Conservation (phyloP, 306 rosid species). For the Rosa chinensis region DNA sequence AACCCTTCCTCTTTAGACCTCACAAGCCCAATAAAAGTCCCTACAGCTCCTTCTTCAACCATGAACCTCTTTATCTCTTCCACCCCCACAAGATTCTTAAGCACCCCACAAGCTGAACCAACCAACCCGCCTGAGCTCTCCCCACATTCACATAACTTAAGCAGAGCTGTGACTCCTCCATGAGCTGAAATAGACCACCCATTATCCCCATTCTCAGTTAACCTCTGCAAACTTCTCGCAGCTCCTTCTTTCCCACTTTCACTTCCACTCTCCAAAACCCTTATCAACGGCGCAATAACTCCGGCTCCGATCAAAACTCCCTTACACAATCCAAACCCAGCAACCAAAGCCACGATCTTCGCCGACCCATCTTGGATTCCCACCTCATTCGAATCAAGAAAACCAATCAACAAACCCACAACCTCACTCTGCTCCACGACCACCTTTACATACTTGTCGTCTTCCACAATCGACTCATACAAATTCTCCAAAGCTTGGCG, state of each 20-base stretch:
- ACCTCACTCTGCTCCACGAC: slow-evolving; percentile 53
- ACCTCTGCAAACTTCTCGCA: slow-evolving; percentile 53
- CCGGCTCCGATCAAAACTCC: slow-evolving; percentile 56
- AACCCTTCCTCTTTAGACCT: slow-evolving; percentile 59
- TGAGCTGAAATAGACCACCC: slow-evolving; percentile 93
- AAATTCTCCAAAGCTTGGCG: slow-evolving; percentile 55
- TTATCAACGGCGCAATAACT: slow-evolving; percentile 58
- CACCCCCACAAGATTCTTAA: slow-evolving; percentile 64
- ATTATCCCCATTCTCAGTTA: slow-evolving; percentile 80
- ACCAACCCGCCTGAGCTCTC: slow-evolving; percentile 53
- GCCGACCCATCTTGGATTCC: slow-evolving; percentile 63
- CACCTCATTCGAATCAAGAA: slow-evolving; percentile 56
- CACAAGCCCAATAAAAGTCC: slow-evolving; percentile 49
- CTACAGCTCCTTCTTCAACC: slow-evolving; percentile 73
- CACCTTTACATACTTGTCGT: slow-evolving; percentile 69
- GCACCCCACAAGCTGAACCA: slow-evolving; percentile 65
- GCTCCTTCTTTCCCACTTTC: slow-evolving; percentile 50
- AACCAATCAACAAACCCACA: slow-evolving; percentile 46
- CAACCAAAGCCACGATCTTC: slow-evolving; percentile 50
- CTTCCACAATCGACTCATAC: slow-evolving; percentile 49
- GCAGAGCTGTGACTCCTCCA: slow-evolving; percentile 76
- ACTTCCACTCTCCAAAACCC: slow-evolving; percentile 70
- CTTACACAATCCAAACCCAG: slow-evolving; percentile 55
- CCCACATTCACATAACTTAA: slow-evolving; percentile 49
- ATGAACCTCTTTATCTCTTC: slow-evolving; percentile 83